Base-by-base conservation (phyloP, 352 stramenopile genomes). In the Pythium oligandrum region DNA sequence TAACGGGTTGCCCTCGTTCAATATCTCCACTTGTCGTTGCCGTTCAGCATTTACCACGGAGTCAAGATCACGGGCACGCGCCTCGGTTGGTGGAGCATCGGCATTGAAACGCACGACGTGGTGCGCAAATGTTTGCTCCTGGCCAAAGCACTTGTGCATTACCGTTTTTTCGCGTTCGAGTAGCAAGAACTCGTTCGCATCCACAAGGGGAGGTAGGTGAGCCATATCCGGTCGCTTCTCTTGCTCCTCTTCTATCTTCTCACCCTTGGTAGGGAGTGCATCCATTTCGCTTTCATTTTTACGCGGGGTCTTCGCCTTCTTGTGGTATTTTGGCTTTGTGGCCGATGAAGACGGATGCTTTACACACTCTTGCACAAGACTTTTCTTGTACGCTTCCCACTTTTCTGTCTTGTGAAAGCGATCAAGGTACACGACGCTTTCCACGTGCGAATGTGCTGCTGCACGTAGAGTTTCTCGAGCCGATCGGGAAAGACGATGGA, bases 321-420 rank as follows among this genome's bases (percentile, higher is more conserved):
- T 26, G 17, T 26, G 17, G 17, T 26, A 26, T 26, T 26, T 26
- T 26, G 17, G 17, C 17, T 26, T 26, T 26, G 17, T 26, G 17
- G 0, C 17, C 17, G 17, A 26, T 26, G 17, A 26, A 26, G 17
- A 26, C 17, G 17, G 17, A 26, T 26, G 17, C 17, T 26, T 26
- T 26, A 26, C 17, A 26, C 17, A 26, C 17, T 78, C 59, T 17
- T 49, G 38, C 3, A 87, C 47, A 26, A 26, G 17, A 26, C 17
- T 26, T 26, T 26, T 53, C 50, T 86, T 86, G 55, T 78, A 84
- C 0, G 44, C 38, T n/a, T 77, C 56, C 80, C 80, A 91, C 45
- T 88, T 86, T 12, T 72, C 53, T 0, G 73, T 82, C 55, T 91
- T 91, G 64, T 83, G 70, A 31, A 82, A 80, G 0, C 77, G 75